phyloP scores from a whole-genome alignment of 495 filamentous ascomycete species.

The Barbatosphaeria neglecta region DNA sequence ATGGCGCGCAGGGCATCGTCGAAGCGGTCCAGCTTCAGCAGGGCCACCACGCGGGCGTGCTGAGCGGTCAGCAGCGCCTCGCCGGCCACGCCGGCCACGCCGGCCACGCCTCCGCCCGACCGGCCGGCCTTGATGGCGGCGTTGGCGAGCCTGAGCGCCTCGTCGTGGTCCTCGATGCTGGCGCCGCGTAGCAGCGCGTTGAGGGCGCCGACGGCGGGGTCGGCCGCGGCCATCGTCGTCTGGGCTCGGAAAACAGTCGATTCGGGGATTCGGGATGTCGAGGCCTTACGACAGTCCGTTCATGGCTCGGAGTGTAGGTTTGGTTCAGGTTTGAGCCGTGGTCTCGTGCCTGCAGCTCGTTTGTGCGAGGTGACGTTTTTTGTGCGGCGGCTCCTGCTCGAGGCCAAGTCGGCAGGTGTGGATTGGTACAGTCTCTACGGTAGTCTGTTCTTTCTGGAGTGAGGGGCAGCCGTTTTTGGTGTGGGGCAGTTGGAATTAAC shows the following conservation, averaged over 20 bases:
- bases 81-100: conserved; percentile 40
- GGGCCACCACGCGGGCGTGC: conserved; percentile 69
- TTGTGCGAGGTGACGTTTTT: too few relatives aligned
- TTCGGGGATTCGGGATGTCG: neutral
- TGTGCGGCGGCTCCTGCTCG: too few relatives aligned
- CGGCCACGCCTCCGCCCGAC: too few relatives aligned
- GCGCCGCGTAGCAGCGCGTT: conserved; percentile 35
- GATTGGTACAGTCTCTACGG: too few relatives aligned
- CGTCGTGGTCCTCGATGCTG: conserved; percentile 35
- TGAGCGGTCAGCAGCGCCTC: conserved; percentile 43
- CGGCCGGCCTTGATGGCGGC: conserved; percentile 62
- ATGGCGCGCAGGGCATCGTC: conserved; percentile 75
- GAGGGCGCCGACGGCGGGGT: conserved; percentile 36
- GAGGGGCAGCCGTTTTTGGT: neutral
- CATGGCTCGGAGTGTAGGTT: too few relatives aligned
- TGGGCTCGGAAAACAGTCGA: neutral
- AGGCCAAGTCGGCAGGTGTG: too few relatives aligned
- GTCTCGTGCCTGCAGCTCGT: too few relatives aligned
- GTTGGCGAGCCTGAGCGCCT: conserved; percentile 33
- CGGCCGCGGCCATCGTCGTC: conserved; percentile 17
- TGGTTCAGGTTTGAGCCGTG: too few relatives aligned
- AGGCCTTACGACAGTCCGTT: too few relatives aligned
- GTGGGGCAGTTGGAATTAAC: neutral
- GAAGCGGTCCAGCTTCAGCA: conserved; percentile 88
- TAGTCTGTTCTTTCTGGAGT: too few relatives aligned